Evolutionary conservation across 2,329 filamentous ascomycete genomes (phyloP).

Genomic region (Fusarium begoniae): DNA sequence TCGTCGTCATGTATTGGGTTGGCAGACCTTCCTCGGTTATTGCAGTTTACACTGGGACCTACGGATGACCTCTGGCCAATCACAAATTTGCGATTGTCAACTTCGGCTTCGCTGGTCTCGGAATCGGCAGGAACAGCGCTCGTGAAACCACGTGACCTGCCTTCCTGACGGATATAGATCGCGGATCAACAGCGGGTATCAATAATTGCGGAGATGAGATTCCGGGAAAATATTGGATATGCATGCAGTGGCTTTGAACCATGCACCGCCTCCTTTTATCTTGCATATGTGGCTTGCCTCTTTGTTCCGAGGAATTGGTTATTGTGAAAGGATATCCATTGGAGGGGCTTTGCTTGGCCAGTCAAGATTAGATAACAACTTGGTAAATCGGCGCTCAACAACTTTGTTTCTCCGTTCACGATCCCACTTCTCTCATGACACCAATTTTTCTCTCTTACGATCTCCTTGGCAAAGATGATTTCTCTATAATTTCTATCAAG

Average conservation of each 20-base stretch:
- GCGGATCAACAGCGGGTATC: conserved; percentile 31
- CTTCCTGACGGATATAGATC: neutral
- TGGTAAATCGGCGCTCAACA: conserved; percentile 38
- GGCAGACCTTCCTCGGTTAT: conserved; percentile 47
- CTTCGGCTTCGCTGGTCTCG: conserved; percentile 41
- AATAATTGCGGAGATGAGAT: conserved; percentile 14
- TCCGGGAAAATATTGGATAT: conserved; percentile 6
- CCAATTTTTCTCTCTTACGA: conserved; percentile 25
- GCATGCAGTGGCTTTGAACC: neutral
- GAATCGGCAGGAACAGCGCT: conserved; percentile 36
- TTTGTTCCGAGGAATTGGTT: conserved; percentile 21
- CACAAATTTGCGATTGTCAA: conserved; percentile 43
- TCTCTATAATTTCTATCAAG: conserved; percentile 17
- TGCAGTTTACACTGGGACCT: conserved; percentile 31
- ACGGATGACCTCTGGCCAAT: conserved; percentile 34
- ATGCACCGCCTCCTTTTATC: conserved; percentile 18
- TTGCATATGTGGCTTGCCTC: conserved; percentile 4
- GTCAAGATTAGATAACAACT: conserved; percentile 42
- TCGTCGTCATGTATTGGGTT: conserved; percentile 43
- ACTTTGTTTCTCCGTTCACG: conserved; percentile 40
- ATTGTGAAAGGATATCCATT: conserved; percentile 21
- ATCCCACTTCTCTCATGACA: conserved; percentile 35
- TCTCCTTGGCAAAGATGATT: conserved; percentile 26
- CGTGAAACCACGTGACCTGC: conserved; percentile 35
- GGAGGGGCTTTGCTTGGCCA: conserved; percentile 30